Evolutionary conservation across 345 rosid genomes (phyloP).

Genomic region (Acer negundo): DNA sequence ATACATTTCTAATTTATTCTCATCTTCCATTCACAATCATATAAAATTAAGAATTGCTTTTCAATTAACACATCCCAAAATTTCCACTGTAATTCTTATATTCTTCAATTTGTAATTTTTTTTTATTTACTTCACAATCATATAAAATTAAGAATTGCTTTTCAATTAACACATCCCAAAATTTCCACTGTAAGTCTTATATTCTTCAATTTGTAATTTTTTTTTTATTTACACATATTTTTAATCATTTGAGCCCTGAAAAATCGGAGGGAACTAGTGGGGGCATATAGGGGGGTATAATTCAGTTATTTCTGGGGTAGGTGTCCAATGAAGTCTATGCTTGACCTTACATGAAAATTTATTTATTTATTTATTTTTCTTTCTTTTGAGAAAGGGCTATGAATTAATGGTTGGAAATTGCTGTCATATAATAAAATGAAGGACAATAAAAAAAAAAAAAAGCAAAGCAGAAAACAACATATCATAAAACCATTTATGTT

Average conservation of each 20-base stretch:
- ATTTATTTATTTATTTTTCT: no score
- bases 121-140: background rate
- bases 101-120: background rate
- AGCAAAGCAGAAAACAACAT: conserved; percentile 17
- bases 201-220: background rate
- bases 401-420: conserved; percentile 19
- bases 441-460: background rate
- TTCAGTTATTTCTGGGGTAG: background rate
- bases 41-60: no score
- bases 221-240: no score
- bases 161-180: no score
- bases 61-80: no score
- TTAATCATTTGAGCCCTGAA: background rate
- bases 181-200: no score
- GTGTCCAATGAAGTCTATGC: conserved; percentile 1
- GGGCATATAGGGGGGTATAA: background rate
- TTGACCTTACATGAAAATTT: conserved; percentile 6
- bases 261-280: background rate
- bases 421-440: conserved; percentile 4
- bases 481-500: conserved; percentile 21
- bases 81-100: no score
- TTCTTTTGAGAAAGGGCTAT: background rate
- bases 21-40: background rate
- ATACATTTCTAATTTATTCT: no score
- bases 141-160: no score